A percentile compares a stretch with the other conserved stretches of the same genome.
Conservation (phyloP, 2,329 filamentous ascomycete species). For the Pseudogymnoascus sp. region DNA sequence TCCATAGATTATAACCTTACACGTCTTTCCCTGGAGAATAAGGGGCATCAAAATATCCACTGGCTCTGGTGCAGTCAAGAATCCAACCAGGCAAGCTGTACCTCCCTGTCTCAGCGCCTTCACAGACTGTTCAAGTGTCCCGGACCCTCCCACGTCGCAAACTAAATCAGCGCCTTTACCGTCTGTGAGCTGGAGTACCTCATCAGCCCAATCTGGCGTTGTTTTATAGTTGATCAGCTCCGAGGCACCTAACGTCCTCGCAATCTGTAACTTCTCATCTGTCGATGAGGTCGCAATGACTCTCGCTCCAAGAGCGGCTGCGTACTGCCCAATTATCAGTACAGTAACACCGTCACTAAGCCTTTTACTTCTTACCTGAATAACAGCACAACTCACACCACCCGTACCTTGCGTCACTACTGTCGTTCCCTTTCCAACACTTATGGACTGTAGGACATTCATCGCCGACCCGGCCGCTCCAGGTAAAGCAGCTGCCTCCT, state of each 20-base stretch:
- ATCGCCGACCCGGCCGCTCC: slow-evolving; percentile 45
- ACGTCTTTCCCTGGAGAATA: slow-evolving; percentile 1
- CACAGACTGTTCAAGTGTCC: slow-evolving; percentile 41
- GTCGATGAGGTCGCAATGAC: slow-evolving; percentile 19
- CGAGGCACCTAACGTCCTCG: slow-evolving; percentile 15
- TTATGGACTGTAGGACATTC: slow-evolving; percentile 43
- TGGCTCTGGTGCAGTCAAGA: not conserved
- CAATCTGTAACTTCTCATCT: slow-evolving; percentile 15
- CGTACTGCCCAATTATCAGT: not conserved
- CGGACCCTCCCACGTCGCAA: slow-evolving; percentile 47
- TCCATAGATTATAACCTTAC: not conserved
- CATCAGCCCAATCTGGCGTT: slow-evolving; percentile 43
- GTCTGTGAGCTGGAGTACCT: slow-evolving; percentile 39
- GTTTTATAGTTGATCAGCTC: slow-evolving; percentile 30
- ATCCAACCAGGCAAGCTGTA: not conserved
- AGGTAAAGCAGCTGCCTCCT: slow-evolving; percentile 40
- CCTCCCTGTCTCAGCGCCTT: not conserved
- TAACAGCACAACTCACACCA: slow-evolving; percentile 32
- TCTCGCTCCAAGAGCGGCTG: not conserved
- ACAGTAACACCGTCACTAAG: not conserved
- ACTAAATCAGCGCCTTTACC: slow-evolving; percentile 45
- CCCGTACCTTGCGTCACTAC: slow-evolving; percentile 35
- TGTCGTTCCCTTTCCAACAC: slow-evolving; percentile 27
- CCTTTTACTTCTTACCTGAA: slow-evolving; percentile 23
- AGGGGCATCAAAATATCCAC: slow-evolving; percentile 3